phyloP scores from a whole-genome alignment of 139 green algal genomes.

The Chlorella sp. region DNA sequence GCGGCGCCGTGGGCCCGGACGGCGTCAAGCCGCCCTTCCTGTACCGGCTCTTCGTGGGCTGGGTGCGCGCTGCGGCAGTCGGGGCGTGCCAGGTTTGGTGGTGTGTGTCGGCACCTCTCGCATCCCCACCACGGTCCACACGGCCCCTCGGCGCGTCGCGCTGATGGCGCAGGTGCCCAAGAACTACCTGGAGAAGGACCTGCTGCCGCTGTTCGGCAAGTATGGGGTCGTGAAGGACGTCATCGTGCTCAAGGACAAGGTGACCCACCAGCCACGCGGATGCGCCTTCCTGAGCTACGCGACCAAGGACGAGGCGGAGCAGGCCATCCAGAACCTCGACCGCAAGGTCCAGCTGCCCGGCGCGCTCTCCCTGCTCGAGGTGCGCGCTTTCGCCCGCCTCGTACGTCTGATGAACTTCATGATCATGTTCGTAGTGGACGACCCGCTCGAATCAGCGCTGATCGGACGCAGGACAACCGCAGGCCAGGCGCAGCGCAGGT shows the following conservation, averaged over 20 bases:
- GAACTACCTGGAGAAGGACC: slow-evolving; percentile 6
- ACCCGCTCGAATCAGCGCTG: too few relatives aligned
- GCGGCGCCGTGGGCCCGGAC: background rate
- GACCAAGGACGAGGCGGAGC: slow-evolving; percentile 25
- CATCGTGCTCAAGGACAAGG: slow-evolving; percentile 25
- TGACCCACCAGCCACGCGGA: slow-evolving; percentile 22
- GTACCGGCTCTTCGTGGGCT: background rate
- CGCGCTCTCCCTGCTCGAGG: slow-evolving; percentile 28
- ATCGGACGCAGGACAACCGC: too few relatives aligned
- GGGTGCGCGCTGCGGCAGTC: background rate
- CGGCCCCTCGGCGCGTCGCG: background rate
- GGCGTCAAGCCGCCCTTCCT: background rate
- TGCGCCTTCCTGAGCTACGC: slow-evolving; percentile 42
- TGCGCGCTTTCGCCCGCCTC: too few relatives aligned
- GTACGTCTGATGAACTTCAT: too few relatives aligned
- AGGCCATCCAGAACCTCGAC: slow-evolving; percentile 31
- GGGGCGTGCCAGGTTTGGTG: too few relatives aligned
- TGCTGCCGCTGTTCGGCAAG: slow-evolving; percentile 7
- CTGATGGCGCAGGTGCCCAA: slow-evolving; percentile 6
- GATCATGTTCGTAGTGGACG: too few relatives aligned
- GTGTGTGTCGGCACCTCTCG: background rate
- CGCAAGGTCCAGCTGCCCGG: slow-evolving; percentile 31
- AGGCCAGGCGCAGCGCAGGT: too few relatives aligned
- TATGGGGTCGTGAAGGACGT: slow-evolving; percentile 18
- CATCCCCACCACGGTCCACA: background rate